Percentiles rank a stretch among this genome's conserved stretches.
Conservation (phyloP, 2,329 filamentous ascomycete genomes). For the Paraphaeosphaeria minitans region DNA sequence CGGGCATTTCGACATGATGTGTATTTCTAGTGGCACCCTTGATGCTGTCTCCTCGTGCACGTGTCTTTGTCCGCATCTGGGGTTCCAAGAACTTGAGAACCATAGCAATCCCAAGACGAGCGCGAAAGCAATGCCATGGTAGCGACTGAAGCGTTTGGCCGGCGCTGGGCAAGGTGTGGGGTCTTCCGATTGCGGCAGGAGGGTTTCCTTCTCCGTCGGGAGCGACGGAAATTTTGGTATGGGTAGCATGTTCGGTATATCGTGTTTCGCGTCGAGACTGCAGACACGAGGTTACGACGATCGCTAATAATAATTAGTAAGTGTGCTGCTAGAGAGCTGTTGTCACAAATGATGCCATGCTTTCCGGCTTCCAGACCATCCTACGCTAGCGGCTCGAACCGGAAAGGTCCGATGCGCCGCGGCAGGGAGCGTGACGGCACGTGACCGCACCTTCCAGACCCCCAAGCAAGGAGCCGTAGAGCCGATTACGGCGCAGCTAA, state of each 20-base stretch:
- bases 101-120: conserved; percentile 40
- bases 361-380: neutral
- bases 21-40: conserved; percentile 81
- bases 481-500: conserved; percentile 25
- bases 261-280: neutral
- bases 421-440: conserved; percentile 2
- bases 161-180: conserved; percentile 25
- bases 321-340: neutral
- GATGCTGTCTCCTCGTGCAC: conserved; percentile 50
- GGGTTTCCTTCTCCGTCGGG: conserved; percentile 39
- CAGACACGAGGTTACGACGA: neutral
- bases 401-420: neutral
- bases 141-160: conserved; percentile 27
- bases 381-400: neutral
- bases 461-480: conserved; percentile 14
- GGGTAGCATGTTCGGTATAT: neutral
- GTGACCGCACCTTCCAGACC: conserved; percentile 10
- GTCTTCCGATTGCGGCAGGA: conserved; percentile 31
- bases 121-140: conserved; percentile 33
- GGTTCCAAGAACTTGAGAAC: conserved; percentile 34
- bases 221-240: conserved; percentile 8
- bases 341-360: conserved; percentile 1
- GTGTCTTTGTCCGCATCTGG: conserved; percentile 36
- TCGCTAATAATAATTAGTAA: too few species aligned
- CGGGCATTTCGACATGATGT: conserved; percentile 94